These are phyloP conservation scores for Trichosporon ovoides DNA, from an alignment of 1,284 basidiomycete species.

Conservation along the genomic window DNA sequence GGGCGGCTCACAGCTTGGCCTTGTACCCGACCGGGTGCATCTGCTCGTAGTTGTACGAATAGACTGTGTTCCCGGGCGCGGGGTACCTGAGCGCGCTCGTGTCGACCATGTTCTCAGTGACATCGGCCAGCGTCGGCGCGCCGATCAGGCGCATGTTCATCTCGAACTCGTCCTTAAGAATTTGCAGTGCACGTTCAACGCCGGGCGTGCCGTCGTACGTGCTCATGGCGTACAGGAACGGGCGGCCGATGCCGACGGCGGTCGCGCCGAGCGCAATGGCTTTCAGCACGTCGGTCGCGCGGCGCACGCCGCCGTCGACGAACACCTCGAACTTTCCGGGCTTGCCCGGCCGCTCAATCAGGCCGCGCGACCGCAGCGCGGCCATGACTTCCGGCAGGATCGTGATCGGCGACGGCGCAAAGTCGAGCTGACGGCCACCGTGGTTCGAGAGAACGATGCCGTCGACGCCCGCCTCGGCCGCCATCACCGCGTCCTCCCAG, in stretches of 20 bases:
- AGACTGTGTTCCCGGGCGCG: constrained; percentile 67
- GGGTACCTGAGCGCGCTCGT: constrained; percentile 55
- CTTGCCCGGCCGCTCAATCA: constrained; percentile 47
- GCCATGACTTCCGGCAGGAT: constrained; percentile 79
- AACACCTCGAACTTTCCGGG: constrained; percentile 71
- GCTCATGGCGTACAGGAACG: constrained; percentile 84
- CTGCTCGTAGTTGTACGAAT: constrained; percentile 59
- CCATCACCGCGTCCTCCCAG: constrained; percentile 88
- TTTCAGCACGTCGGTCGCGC: constrained; percentile 88
- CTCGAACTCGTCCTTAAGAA: constrained; percentile 83
- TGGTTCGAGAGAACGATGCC: constrained; percentile 65
- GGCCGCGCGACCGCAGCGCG: constrained; percentile 62
- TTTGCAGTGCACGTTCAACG: constrained; percentile 68
- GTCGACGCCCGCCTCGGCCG: constrained; percentile 73
- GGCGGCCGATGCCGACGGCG: constrained; percentile 65
- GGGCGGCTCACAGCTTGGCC: neutral
- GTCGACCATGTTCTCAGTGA: constrained; percentile 84
- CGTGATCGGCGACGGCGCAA: constrained; percentile 82
- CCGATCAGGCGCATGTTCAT: constrained; percentile 88
- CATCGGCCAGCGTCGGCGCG: constrained; percentile 67
- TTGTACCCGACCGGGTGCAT: constrained; percentile 47
- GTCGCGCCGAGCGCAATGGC: constrained; percentile 87
- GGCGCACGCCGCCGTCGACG: constrained; percentile 85
- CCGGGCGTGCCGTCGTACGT: constrained; percentile 71
- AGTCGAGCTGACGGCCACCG: constrained; percentile 80